Evolutionary conservation across 2,329 filamentous ascomycete genomes (phyloP), one percentile per base, ranked within the genome.

Genomic region (Hypomyces rosellus): DNA sequence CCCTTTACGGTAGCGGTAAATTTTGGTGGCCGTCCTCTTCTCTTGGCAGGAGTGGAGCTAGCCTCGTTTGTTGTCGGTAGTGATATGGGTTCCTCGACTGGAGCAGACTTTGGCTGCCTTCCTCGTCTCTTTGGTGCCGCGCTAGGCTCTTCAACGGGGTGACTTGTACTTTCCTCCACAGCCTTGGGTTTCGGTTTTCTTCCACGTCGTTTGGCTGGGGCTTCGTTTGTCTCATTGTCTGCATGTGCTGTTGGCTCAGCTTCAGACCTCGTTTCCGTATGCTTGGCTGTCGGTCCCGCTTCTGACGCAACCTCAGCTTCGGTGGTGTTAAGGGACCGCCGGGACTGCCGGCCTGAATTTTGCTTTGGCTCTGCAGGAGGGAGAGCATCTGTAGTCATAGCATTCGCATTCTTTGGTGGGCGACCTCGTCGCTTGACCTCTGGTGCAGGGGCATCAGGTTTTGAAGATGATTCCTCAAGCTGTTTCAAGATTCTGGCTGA

Each of bases 161-260:
- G 25, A 30, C 25, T 30, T 7, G 9, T 30, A 30, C 25, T 30
- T 11, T 30, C 25, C 9, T 30, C 25, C 25, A 30, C 9, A 30
- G 25, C 25, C 6, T 30, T 30, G 25, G 38, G 22, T 15, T 39
- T 52, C 15, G 47, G 43, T 13, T 34, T 37, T 20, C 46, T 52
- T 5, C 50, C 50, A 44, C 43, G 50, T 20, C 45, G 46, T 42
- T 46, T 49, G 6, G 15, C 46, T 8, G 42, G 33, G 33, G 46
- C 15, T 18, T 9, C 13, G 15, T 12, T 30, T 37, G 41, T 8
- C 15, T 18, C 16, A n/a, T 36, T n/a, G 7, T 14, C 40, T n/a
- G 43, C 33, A 18, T 18, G 18, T 2, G 13, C 33, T 22, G 22
- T 18, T 11, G 37, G 34, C 14, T 38, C 42, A 13, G 16, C 15